phyloP scores from a whole-genome alignment of 768 basidiomycete species.

The Trametes villosa region DNA sequence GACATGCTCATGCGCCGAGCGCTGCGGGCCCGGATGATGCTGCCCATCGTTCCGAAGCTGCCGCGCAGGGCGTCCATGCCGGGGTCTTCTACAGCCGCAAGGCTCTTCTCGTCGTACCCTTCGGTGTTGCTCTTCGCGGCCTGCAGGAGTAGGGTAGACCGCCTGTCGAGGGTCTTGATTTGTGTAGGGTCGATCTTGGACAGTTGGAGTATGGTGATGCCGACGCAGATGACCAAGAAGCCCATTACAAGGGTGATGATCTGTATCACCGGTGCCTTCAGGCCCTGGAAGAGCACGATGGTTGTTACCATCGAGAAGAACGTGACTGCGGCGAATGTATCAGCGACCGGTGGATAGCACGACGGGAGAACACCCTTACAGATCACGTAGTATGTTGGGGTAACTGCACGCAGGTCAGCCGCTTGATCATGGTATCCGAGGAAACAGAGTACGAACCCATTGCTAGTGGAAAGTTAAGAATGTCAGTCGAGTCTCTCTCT shows the following conservation, averaged over 20 bases:
- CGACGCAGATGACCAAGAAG: slow-evolving; percentile 89
- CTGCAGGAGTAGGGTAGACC: slow-evolving; percentile 87
- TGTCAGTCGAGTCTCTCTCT: neutral
- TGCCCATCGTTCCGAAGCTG: slow-evolving; percentile 89
- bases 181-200: slow-evolving; percentile 89
- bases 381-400: slow-evolving; percentile 86
- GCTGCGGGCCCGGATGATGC: slow-evolving; percentile 77
- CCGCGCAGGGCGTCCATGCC: slow-evolving; percentile 93
- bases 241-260: slow-evolving; percentile 93
- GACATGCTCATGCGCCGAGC: slow-evolving; percentile 39
- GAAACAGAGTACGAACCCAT: slow-evolving; percentile 57
- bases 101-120: slow-evolving; percentile 64
- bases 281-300: slow-evolving; percentile 87
- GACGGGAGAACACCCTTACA: slow-evolving; percentile 50
- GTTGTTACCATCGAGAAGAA: slow-evolving; percentile 86
- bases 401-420: slow-evolving; percentile 56
- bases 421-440: slow-evolving; percentile 1
- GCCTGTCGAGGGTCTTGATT: slow-evolving; percentile 79
- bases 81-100: slow-evolving; percentile 77
- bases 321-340: slow-evolving; percentile 56
- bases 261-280: slow-evolving; percentile 72
- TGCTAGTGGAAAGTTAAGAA: slow-evolving; percentile 40
- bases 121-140: slow-evolving; percentile 79
- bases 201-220: slow-evolving; percentile 95
- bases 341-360: neutral